Conservation (phyloP, 129 eudicot species). For the Calendula officinalis region DNA sequence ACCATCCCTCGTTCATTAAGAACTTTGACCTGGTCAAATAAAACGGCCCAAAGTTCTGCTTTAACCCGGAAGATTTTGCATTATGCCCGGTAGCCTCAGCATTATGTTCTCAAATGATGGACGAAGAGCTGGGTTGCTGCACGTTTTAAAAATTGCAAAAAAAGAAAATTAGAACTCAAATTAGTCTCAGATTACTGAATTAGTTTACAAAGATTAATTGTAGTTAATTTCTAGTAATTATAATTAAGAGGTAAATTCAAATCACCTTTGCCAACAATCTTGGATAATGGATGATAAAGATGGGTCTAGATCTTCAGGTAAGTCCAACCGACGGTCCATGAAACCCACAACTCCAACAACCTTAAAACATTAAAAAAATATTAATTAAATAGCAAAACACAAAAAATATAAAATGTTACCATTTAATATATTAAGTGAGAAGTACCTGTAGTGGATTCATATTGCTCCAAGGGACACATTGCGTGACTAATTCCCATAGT, state of each 20-base stretch:
- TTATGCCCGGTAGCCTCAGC: slow-evolving; percentile 42
- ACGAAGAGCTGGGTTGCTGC: slow-evolving; percentile 62
- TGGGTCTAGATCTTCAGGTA: slow-evolving; percentile 61
- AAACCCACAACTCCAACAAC: slow-evolving; percentile 92
- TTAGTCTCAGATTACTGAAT: neutral
- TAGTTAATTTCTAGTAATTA: neutral
- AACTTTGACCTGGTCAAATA: neutral
- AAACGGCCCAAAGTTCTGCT: neutral
- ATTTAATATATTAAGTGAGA: neutral
- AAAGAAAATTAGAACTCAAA: neutral
- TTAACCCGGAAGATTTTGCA: slow-evolving; percentile 35
- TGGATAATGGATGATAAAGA: slow-evolving; percentile 53
- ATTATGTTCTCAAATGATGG: slow-evolving; percentile 68
- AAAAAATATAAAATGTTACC: neutral
- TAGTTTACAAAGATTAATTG: slow-evolving; percentile 5
- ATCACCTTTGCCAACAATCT: slow-evolving; percentile 81
- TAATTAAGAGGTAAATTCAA: neutral
- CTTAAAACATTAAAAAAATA: slow-evolving; percentile 27
- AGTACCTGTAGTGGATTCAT: slow-evolving; percentile 78
- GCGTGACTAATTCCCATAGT: slow-evolving; percentile 86
- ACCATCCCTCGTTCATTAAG: neutral
- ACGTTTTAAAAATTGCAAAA: slow-evolving; percentile 7
- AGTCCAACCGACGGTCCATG: slow-evolving; percentile 74
- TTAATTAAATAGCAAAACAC: neutral
- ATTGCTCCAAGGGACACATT: slow-evolving; percentile 66